Evolutionary conservation across 371 early-diverging fungal species (phyloP).

Genomic region (Mucor irregularis): DNA sequence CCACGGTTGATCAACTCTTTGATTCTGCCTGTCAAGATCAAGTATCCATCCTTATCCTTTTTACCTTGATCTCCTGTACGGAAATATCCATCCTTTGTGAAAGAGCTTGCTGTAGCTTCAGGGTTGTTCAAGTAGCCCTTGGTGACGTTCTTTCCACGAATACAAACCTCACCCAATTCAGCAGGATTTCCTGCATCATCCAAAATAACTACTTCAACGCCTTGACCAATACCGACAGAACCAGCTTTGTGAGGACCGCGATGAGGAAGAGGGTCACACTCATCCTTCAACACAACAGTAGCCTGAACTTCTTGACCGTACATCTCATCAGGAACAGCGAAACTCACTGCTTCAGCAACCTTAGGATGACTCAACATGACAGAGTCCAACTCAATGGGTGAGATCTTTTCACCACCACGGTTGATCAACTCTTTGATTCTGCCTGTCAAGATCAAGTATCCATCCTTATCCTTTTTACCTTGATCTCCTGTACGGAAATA

Average conservation of each 20-base stretch:
- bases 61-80: constrained; percentile 81
- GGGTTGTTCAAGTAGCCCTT: constrained; percentile 62
- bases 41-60: constrained; percentile 51
- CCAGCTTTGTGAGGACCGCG: constrained; percentile 78
- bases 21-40: constrained; percentile 57
- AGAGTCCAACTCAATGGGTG: constrained; percentile 82
- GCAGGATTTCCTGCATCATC: constrained; percentile 51
- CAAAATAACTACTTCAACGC: constrained; percentile 76
- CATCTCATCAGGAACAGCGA: constrained; percentile 73
- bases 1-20: constrained; percentile 76
- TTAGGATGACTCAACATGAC: constrained; percentile 68
- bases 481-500: constrained; percentile 86
- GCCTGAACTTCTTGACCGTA: constrained; percentile 86
- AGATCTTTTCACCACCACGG: constrained; percentile 83
- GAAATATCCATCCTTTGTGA: constrained; percentile 68
- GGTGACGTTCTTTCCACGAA: constrained; percentile 80
- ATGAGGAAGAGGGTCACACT: constrained; percentile 76
- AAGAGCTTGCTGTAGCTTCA: constrained; percentile 59
- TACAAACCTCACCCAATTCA: constrained; percentile 67
- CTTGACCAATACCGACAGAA: constrained; percentile 80
- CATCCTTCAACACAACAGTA: constrained; percentile 75
- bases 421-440: constrained; percentile 83
- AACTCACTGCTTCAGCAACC: constrained; percentile 79
- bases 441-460: constrained; percentile 75
- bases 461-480: constrained; percentile 72